Conservation (phyloP, 2,329 filamentous ascomycete species). For the Ophiostoma himal-ulmi region DNA sequence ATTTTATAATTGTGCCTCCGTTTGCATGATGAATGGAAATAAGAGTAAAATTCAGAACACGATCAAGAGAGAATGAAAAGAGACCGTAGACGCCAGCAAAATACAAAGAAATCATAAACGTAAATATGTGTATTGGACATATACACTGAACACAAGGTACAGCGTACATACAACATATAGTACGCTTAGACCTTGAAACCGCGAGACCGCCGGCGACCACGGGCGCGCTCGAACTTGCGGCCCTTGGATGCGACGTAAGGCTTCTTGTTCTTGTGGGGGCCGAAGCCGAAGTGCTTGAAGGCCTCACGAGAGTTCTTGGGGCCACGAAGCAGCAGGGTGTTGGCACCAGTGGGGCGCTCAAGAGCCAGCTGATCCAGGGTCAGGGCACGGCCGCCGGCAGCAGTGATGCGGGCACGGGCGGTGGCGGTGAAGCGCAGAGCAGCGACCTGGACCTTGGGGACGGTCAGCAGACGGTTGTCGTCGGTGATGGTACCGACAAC, state of each 20-base stretch:
- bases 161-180: not conserved
- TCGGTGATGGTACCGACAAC: slow-evolving; percentile 94
- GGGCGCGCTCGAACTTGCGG: slow-evolving; percentile 98
- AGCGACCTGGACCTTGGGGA: slow-evolving; percentile 90
- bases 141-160: not conserved
- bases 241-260: slow-evolving; percentile 97
- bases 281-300: slow-evolving; percentile 98
- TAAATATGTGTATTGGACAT: not conserved
- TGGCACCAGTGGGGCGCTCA: slow-evolving; percentile 88
- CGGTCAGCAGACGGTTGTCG: slow-evolving; percentile 85
- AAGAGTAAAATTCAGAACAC: not conserved
- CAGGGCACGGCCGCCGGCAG: slow-evolving; percentile 89
- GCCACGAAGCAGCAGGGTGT: slow-evolving; percentile 94
- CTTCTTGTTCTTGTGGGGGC: slow-evolving; percentile 99
- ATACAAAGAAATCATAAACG: not conserved
- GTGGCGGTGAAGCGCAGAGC: slow-evolving; percentile 96
- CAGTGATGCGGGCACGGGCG: slow-evolving; percentile 85
- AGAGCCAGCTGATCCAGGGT: slow-evolving; percentile 97
- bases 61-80: not conserved
- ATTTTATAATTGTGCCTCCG: not conserved
- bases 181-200: slow-evolving; percentile 98
- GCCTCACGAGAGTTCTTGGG: slow-evolving; percentile 98
- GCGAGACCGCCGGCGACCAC: slow-evolving; percentile 95
- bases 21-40: not conserved
- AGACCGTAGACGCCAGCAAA: not conserved